phyloP scores from a whole-genome alignment of 306 rosid genomes.

The Medicago lupulina region DNA sequence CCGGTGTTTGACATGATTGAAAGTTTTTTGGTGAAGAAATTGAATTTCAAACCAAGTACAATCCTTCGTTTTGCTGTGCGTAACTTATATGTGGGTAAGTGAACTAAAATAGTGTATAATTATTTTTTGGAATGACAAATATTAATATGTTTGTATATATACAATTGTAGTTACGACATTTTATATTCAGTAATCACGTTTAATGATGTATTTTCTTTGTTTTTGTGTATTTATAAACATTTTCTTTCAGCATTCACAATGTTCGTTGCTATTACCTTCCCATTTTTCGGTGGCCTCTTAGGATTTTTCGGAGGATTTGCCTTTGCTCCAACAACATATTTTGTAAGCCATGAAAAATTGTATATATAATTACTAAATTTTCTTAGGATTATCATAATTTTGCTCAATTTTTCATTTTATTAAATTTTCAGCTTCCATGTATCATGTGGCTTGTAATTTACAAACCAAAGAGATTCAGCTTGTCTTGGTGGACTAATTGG shows the following conservation, averaged over 20 bases:
- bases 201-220: background rate
- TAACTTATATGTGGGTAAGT: background rate
- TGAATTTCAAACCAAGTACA: background rate
- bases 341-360: slow-evolving; percentile 56
- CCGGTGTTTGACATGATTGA: background rate
- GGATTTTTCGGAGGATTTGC: slow-evolving; percentile 93
- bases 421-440: slow-evolving; percentile 77
- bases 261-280: slow-evolving; percentile 80
- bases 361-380: background rate
- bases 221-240: background rate
- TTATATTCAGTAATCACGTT: background rate
- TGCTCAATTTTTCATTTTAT: background rate
- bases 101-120: background rate
- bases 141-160: background rate
- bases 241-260: slow-evolving; percentile 64
- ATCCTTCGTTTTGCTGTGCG: background rate
- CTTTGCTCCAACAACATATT: slow-evolving; percentile 89
- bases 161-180: background rate
- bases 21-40: background rate
- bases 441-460: slow-evolving; percentile 79
- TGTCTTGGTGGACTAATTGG: slow-evolving; percentile 85
- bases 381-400: background rate
- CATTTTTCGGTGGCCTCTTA: slow-evolving; percentile 80
- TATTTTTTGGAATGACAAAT: background rate
- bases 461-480: slow-evolving; percentile 75